phyloP scores from a whole-genome alignment of 2,329 filamentous ascomycete genomes.

The Aureobasidium leucospermi region DNA sequence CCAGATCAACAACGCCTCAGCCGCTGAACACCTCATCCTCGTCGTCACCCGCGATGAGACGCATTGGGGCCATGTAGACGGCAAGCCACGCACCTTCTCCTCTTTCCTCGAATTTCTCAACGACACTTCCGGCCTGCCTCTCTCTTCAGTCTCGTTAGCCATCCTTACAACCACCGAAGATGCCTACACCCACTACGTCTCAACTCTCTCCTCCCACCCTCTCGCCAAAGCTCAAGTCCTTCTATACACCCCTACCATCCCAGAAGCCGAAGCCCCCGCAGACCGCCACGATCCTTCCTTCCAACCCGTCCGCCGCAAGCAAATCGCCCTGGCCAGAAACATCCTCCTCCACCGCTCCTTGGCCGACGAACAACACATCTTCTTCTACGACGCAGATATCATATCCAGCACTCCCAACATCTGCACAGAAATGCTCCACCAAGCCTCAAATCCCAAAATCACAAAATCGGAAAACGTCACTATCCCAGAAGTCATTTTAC shows the following conservation, averaged over 20 bases:
- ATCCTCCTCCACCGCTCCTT: not conserved
- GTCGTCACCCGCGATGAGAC: not conserved
- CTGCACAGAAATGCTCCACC: not conserved
- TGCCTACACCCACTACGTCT: not conserved
- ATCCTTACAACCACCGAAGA: not conserved
- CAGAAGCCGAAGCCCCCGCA: not conserved
- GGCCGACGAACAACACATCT: not conserved
- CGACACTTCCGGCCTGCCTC: not conserved
- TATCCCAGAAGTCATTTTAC: not conserved
- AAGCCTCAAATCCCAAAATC: not conserved
- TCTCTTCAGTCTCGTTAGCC: not conserved
- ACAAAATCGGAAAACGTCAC: not conserved
- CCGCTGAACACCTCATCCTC: slow-evolving; percentile 1
- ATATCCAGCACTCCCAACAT: not conserved
- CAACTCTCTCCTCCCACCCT: not conserved
- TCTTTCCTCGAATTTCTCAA: not conserved
- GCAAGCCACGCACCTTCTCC: not conserved
- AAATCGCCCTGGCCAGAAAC: not conserved
- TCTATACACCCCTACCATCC: not conserved
- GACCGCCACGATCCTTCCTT: not conserved
- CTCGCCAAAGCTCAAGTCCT: not conserved
- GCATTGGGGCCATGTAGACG: not conserved
- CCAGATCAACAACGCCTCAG: not conserved
- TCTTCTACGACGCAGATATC: not conserved
- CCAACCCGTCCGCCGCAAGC: not conserved